phyloP scores from a whole-genome alignment of 225 moss, liverwort and hornwort genomes.

The Pleurozium schreberi region DNA sequence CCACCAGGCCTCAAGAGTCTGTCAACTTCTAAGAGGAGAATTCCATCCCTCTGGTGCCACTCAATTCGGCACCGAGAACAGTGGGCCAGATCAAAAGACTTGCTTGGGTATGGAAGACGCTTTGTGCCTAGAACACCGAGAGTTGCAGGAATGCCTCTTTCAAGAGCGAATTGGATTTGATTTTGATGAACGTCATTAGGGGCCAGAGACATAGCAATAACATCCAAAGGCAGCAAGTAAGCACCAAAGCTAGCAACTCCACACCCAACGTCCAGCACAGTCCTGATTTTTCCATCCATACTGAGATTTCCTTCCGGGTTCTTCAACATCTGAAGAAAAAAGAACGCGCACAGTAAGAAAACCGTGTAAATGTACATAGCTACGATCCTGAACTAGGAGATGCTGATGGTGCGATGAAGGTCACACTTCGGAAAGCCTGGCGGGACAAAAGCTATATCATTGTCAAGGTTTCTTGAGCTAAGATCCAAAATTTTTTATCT shows the following conservation, averaged over 20 bases:
- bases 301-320: constrained; percentile 73
- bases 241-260: constrained; percentile 99
- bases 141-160: constrained; percentile 95
- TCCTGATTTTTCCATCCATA: constrained; percentile 67
- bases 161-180: constrained; percentile 96
- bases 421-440: neutral
- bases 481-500: neutral
- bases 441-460: neutral
- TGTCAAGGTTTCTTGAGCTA: neutral
- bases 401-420: neutral
- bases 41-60: constrained; percentile 89
- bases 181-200: constrained; percentile 95
- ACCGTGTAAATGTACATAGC: neutral
- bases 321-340: constrained; percentile 64
- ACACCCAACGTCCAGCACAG: constrained; percentile 94
- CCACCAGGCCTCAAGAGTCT: constrained; percentile 88
- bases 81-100: constrained; percentile 92
- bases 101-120: constrained; percentile 88
- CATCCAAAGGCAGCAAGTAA: constrained; percentile 66
- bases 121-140: constrained; percentile 91
- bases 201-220: constrained; percentile 91
- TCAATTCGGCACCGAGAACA: constrained; percentile 98
- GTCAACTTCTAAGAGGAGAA: constrained; percentile 94
- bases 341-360: neutral
- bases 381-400: neutral